Base-by-base conservation (phyloP, 176 grass and related monocot species). In the Chloris gayana region DNA sequence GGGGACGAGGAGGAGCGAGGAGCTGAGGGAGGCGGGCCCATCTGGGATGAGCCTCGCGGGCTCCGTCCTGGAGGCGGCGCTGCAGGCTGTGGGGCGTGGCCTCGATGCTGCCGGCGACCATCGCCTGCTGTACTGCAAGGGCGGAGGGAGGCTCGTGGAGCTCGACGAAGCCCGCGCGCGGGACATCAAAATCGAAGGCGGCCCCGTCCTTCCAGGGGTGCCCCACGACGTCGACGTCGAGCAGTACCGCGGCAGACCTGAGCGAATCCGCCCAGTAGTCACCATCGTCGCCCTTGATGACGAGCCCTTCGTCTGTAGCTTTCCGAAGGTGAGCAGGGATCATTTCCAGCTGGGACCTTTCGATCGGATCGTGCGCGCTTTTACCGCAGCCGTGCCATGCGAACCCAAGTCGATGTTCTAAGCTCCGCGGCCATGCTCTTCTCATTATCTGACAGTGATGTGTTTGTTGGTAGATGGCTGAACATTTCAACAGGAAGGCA, bases 401-500 rank as follows among this genome's bases (percentile, higher is more conserved):
- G 22, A 73, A 62, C 75, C 39, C 14, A 34, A 64, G 24, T 21
- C 73, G 29, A 82, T n/a, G 27, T 8, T 14, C 73, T 61, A 21
- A 63, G 21, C 42, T 84, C 34, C 9, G 5, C 19, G 19, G 15
- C 32, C 11, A 33, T 25, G 80, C 22, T 13, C 46, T 64, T 76
- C 27, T 27, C 32, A 21, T 45, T 75, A 27, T 72, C 78, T 87
- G 64, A 89, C 33, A 75, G 35, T 44, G 69, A 22, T 64, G n/a
- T 22, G 26, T 80, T 62, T 85, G 33, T 25, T 73, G 88, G 38
- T 54, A 99, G 96, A 99, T 99, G 96, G 96, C 88, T 26, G 93
- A 93, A 39, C 72, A 91, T 87, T 99, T 99, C 90, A 99, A 99
- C 79, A n/a, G 70, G 69, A 93, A 93, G 85, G 88, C 93, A 27